Evolutionary conservation across 2,329 filamentous ascomycete species (phyloP), one percentile per base, ranked within the genome.

Genomic region (Cladosporium oxysporum): DNA sequence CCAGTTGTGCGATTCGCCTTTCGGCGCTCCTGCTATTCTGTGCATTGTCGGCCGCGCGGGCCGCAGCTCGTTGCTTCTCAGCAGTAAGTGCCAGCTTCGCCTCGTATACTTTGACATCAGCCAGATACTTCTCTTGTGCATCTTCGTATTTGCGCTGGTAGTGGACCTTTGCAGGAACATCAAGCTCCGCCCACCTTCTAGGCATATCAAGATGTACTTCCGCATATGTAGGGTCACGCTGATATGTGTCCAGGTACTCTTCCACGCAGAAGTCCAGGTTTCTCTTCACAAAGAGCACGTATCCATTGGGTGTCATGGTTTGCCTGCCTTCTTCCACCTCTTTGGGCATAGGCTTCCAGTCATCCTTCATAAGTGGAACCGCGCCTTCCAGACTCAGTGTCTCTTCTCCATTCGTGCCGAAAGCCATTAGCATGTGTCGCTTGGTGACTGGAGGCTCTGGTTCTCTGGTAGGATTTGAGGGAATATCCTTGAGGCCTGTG

Each of bases 121-220:
- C 70, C 28, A 70, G 58, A 44, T 74, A 76, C 58, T 73, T 71
- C 12, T 70, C 71, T 44, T 69, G 66, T 1, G 70, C 71, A 55
- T 71, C 71, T 33, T 72, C 72, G 50, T 71, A 76, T 52, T 72
- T 63, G 8, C 69, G 67, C 44, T 73, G 71, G 71, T 74, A 76
- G 52, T 72, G 69, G 5, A 70, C 70, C 33, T 70, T 68, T 31
- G 69, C 69, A 18, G 69, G 69, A 21, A 72, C 63, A 23, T 67
- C 67, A 14, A 70, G 62, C 61, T 74, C 71, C 31, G 69, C 59
- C 73, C 73, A 75, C 26, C 71, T 68, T 35, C 71, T 59, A 5
- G 71, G 71, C 66, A 73, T 69, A 53, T 74, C 73, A n/a, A 73
- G 64, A 53, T 74, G 69, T 47, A 73, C 67, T 49, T 76, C 74